phyloP scores from a whole-genome alignment of 1,284 basidiomycete species.

The Microbotryum lychnidis-dioicae region DNA sequence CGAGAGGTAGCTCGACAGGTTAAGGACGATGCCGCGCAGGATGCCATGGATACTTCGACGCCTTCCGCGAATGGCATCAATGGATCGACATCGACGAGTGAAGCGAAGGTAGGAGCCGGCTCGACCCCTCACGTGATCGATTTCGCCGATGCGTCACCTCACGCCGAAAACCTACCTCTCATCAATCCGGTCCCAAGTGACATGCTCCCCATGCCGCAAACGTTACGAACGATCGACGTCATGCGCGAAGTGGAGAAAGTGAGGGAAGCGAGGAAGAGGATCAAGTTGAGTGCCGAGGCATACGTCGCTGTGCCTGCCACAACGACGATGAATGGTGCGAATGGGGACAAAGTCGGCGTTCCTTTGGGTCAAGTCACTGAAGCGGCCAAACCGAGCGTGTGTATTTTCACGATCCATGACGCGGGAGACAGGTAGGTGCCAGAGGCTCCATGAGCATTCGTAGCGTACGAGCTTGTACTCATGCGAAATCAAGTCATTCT shows the following conservation, averaged over 20 bases:
- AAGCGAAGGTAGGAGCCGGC: slow-evolving; percentile 19
- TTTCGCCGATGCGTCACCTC: slow-evolving; percentile 4
- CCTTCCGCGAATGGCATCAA: not conserved
- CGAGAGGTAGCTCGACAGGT: slow-evolving; percentile 67
- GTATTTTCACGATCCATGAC: slow-evolving; percentile 86
- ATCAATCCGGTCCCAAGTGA: slow-evolving; percentile 59
- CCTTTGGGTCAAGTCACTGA: slow-evolving; percentile 1
- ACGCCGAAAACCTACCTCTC: slow-evolving; percentile 15
- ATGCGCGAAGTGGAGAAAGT: slow-evolving; percentile 85
- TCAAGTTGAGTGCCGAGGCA: slow-evolving; percentile 68
- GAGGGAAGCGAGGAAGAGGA: slow-evolving; percentile 80
- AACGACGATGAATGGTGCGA: not conserved
- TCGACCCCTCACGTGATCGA: slow-evolving; percentile 16
- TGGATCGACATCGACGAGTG: slow-evolving; percentile 24
- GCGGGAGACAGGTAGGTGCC: slow-evolving; percentile 70
- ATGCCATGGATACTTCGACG: slow-evolving; percentile 9
- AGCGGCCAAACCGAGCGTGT: slow-evolving; percentile 61
- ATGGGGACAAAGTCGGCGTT: slow-evolving; percentile 1
- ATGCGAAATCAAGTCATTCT: slow-evolving; percentile 1
- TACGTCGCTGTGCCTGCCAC: slow-evolving; percentile 36
- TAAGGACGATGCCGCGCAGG: slow-evolving; percentile 39
- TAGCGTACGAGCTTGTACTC: not conserved
- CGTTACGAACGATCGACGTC: slow-evolving; percentile 80
- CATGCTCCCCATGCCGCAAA: slow-evolving; percentile 65
- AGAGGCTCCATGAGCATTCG: not conserved